Conservation (phyloP, 345 rosid species). For the Acer negundo region DNA sequence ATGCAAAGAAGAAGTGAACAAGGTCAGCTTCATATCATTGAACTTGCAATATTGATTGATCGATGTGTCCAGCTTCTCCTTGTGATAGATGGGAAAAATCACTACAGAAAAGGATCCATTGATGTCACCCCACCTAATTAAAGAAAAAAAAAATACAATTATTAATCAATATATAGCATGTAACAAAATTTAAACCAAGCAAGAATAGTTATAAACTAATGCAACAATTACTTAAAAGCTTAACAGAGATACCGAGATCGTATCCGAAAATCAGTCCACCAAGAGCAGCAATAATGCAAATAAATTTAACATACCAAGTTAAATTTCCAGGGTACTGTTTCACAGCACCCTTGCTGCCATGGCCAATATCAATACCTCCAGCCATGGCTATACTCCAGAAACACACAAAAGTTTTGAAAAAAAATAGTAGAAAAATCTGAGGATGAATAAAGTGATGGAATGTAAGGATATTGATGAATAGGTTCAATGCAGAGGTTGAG, state of each 20-base stretch:
- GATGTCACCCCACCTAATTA: constrained; percentile 56
- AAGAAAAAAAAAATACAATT: not conserved
- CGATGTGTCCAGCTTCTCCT: constrained; percentile 21
- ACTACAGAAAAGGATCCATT: constrained; percentile 43
- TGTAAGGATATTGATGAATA: too few species aligned
- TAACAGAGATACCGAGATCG: constrained; percentile 44
- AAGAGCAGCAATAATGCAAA: constrained; percentile 22
- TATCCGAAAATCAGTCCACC: constrained; percentile 48
- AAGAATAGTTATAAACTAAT: not conserved
- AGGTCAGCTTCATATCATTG: constrained; percentile 36
- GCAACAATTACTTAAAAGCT: not conserved
- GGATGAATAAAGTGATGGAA: too few species aligned
- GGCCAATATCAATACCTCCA: not conserved
- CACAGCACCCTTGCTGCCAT: not conserved
- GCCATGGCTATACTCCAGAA: not conserved
- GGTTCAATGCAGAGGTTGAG: too few species aligned
- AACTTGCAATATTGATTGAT: constrained; percentile 53
- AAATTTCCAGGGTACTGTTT: constrained; percentile 4
- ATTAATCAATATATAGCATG: too few species aligned
- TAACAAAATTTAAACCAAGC: not conserved
- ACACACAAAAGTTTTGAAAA: too few species aligned
- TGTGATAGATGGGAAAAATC: constrained; percentile 45
- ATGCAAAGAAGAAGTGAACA: constrained; percentile 62
- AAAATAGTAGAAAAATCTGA: too few species aligned
- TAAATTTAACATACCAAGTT: not conserved